phyloP scores from a whole-genome alignment of 2,329 filamentous ascomycete genomes.

The Penicillium sp. region DNA sequence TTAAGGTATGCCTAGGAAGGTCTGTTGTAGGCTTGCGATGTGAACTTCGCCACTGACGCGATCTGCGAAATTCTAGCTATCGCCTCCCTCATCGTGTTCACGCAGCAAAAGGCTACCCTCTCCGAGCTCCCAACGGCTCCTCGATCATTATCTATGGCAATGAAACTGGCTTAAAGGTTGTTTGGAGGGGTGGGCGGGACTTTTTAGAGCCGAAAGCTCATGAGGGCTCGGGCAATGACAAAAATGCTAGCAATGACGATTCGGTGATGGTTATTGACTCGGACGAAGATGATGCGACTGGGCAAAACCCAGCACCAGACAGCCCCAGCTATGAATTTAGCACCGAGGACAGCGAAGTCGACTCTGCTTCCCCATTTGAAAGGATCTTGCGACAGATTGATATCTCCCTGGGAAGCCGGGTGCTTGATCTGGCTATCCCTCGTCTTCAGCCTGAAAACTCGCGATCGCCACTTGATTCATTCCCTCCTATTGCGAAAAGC shows the following conservation, averaged over 20 bases:
- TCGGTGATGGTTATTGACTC: slow-evolving; percentile 53
- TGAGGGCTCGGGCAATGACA: slow-evolving; percentile 21
- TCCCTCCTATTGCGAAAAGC: slow-evolving; percentile 45
- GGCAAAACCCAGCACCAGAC: slow-evolving; percentile 18
- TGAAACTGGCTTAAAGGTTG: slow-evolving; percentile 51
- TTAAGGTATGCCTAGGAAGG: slow-evolving; percentile 34
- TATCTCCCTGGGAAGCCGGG: slow-evolving; percentile 49
- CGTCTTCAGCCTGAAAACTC: slow-evolving; percentile 40
- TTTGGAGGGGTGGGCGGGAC: slow-evolving; percentile 55
- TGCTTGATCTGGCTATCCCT: slow-evolving; percentile 49
- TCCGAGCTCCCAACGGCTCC: slow-evolving; percentile 56
- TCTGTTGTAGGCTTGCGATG: background rate
- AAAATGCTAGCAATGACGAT: slow-evolving; percentile 31
- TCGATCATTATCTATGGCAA: slow-evolving; percentile 57
- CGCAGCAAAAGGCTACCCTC: slow-evolving; percentile 53
- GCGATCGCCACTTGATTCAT: slow-evolving; percentile 38
- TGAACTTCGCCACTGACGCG: slow-evolving; percentile 6
- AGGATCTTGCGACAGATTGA: slow-evolving; percentile 51
- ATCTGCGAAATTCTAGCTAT: slow-evolving; percentile 44
- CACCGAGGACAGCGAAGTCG: slow-evolving; percentile 51
- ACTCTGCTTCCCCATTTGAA: slow-evolving; percentile 51
- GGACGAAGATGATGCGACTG: slow-evolving; percentile 48
- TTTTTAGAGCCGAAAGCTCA: slow-evolving; percentile 36
- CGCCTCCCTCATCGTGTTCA: slow-evolving; percentile 55
- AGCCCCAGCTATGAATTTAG: slow-evolving; percentile 43